phyloP scores from a whole-genome alignment of 148 eudicot species.

The Polygonum aviculare region DNA sequence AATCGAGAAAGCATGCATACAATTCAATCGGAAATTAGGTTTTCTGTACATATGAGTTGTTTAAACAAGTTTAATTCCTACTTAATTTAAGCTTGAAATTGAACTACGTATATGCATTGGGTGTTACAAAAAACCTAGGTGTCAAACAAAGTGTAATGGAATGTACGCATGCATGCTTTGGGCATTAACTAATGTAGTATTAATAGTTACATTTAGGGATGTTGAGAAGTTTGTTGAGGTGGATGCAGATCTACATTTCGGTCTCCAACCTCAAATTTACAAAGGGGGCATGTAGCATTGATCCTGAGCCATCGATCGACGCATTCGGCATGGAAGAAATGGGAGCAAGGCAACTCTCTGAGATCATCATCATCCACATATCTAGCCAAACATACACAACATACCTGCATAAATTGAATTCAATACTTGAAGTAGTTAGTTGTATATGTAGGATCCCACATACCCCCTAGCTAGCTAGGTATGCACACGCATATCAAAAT shows the following conservation, averaged over 20 bases:
- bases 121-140: too few relatives aligned
- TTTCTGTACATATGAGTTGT: too few relatives aligned
- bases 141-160: too few relatives aligned
- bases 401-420: conserved; percentile 20
- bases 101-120: too few relatives aligned
- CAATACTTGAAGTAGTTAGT: too few relatives aligned
- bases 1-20: too few relatives aligned
- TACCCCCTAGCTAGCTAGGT: too few relatives aligned
- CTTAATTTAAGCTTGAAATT: too few relatives aligned
- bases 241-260: conserved; percentile 9
- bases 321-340: conserved; percentile 41
- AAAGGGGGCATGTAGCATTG: conserved; percentile 42
- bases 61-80: too few relatives aligned
- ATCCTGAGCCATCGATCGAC: conserved; percentile 51
- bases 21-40: too few relatives aligned
- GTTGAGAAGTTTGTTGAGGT: conserved; percentile 14
- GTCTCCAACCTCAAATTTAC: conserved; percentile 29
- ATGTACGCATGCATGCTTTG: too few relatives aligned
- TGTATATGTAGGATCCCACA: not conserved
- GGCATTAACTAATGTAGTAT: too few relatives aligned
- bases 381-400: conserved; percentile 42
- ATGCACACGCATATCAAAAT: not conserved
- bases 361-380: conserved; percentile 36
- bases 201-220: not conserved
- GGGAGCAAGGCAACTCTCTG: conserved; percentile 43